A percentile compares a stretch with the other conserved stretches of the same genome.
Conservation (phyloP, 2,329 filamentous ascomycete species). For the Colletotrichum graminicola region DNA sequence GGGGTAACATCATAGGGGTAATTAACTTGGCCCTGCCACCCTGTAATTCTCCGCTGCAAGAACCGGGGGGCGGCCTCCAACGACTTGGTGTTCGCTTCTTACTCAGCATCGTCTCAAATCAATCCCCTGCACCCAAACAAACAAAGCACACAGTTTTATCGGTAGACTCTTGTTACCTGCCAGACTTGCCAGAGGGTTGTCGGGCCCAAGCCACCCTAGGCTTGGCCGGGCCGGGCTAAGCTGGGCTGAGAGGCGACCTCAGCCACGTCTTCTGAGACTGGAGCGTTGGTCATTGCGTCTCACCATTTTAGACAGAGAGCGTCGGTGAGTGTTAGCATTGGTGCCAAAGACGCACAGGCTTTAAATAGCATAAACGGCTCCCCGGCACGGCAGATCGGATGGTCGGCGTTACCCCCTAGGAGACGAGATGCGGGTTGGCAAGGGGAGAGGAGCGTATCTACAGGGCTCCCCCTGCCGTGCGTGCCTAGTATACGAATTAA, state of each 20-base stretch:
- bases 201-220: conserved; percentile 1
- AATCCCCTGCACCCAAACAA: not conserved
- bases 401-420: conserved; percentile 18
- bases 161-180: not conserved
- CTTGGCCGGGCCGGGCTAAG: no score
- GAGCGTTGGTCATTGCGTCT: conserved; percentile 32
- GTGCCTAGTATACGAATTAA: not conserved
- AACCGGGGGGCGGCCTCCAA: not conserved
- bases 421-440: not conserved
- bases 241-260: conserved; percentile 1
- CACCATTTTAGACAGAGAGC: conserved; percentile 26
- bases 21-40: no score
- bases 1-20: no score
- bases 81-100: not conserved
- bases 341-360: conserved; percentile 20
- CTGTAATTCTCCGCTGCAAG: not conserved
- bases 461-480: no score
- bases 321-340: conserved; percentile 9
- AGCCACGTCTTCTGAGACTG: conserved; percentile 40
- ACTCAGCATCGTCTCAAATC: conserved; percentile 4
- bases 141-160: not conserved
- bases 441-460: not conserved
- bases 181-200: not conserved
- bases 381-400: conserved; percentile 39
- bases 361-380: conserved; percentile 35